These are phyloP conservation scores for Xylariaceae sp. DNA, from an alignment of 2,329 filamentous ascomycete species.

Conservation along the genomic window DNA sequence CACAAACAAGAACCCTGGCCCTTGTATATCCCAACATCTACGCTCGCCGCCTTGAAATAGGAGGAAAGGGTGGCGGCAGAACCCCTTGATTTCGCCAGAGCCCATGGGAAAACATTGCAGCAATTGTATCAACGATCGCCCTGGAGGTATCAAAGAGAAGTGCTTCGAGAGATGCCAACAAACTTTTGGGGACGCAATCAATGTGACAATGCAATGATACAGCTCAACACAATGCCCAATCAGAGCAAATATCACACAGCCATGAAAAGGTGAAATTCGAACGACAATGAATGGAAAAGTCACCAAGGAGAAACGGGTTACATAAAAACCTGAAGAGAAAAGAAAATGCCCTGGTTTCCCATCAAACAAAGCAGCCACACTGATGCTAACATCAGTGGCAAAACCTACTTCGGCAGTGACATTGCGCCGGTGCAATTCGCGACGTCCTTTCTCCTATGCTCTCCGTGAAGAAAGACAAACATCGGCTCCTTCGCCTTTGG, in stretches of 20 bases:
- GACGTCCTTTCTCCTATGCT: slow-evolving; percentile 14
- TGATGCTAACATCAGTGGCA: slow-evolving; percentile 13
- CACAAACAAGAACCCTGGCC: slow-evolving; percentile 11
- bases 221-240: slow-evolving; percentile 19
- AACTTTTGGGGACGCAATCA: slow-evolving; percentile 28
- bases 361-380: slow-evolving; percentile 7
- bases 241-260: slow-evolving; percentile 27
- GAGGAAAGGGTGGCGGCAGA: slow-evolving; percentile 10
- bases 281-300: slow-evolving; percentile 26
- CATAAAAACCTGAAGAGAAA: slow-evolving; percentile 25
- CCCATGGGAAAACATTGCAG: slow-evolving; percentile 27
- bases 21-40: slow-evolving; percentile 15
- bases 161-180: slow-evolving; percentile 29
- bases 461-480: slow-evolving; percentile 13
- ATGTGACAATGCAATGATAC: slow-evolving; percentile 22
- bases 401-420: slow-evolving; percentile 11
- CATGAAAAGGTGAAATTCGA: slow-evolving; percentile 27
- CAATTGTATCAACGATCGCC: slow-evolving; percentile 31
- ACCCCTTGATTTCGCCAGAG: slow-evolving; percentile 29
- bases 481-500: slow-evolving; percentile 14
- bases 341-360: slow-evolving; percentile 19
- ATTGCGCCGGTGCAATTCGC: slow-evolving; percentile 12
- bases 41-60: slow-evolving; percentile 10
- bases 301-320: slow-evolving; percentile 27
- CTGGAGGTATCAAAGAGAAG: slow-evolving; percentile 33